A percentile compares a stretch with the other conserved stretches of the same genome.
These are phyloP conservation scores for Scheffersomyces ergatensis DNA, from an alignment of 805 yeast genomes.

Conservation along the genomic window DNA sequence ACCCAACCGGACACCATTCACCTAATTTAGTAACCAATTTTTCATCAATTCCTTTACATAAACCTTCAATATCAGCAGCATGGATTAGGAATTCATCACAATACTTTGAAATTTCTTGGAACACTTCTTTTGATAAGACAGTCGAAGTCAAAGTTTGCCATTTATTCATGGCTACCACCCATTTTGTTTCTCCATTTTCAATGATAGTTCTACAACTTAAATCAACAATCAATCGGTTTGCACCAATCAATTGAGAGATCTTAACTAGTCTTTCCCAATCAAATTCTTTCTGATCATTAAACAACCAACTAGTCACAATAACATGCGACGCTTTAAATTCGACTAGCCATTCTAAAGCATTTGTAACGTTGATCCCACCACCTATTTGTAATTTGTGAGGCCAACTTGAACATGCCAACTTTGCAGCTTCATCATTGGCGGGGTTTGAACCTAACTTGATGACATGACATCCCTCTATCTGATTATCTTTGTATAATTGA, in stretches of 20 bases:
- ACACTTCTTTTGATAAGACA: slow-evolving; percentile 51
- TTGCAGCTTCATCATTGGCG: slow-evolving; percentile 80
- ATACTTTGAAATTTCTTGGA: slow-evolving; percentile 54
- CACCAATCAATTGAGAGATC: slow-evolving; percentile 60
- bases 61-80: slow-evolving; percentile 98
- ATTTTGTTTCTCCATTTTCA: slow-evolving; percentile 31
- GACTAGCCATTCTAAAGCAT: slow-evolving; percentile 78
- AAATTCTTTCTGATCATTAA: slow-evolving; percentile 53
- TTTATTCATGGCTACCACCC: slow-evolving; percentile 98
- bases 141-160: slow-evolving; percentile 90
- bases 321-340: slow-evolving; percentile 75
- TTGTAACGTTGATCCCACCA: slow-evolving; percentile 79
- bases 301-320: slow-evolving; percentile 89
- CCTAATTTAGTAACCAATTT: slow-evolving; percentile 68
- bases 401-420: slow-evolving; percentile 71
- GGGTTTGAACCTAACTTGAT: slow-evolving; percentile 81
- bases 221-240: slow-evolving; percentile 73
- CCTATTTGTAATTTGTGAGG: slow-evolving; percentile 80
- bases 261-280: slow-evolving; percentile 50
- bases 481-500: slow-evolving; percentile 55
- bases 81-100: slow-evolving; percentile 89
- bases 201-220: slow-evolving; percentile 67
- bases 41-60: slow-evolving; percentile 89
- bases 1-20: slow-evolving; percentile 64
- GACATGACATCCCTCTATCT: slow-evolving; percentile 81